Percentiles rank a stretch among this genome's conserved stretches.
Conservation (phyloP, 805 yeast species). For the Brettanomyces naardenensis region DNA sequence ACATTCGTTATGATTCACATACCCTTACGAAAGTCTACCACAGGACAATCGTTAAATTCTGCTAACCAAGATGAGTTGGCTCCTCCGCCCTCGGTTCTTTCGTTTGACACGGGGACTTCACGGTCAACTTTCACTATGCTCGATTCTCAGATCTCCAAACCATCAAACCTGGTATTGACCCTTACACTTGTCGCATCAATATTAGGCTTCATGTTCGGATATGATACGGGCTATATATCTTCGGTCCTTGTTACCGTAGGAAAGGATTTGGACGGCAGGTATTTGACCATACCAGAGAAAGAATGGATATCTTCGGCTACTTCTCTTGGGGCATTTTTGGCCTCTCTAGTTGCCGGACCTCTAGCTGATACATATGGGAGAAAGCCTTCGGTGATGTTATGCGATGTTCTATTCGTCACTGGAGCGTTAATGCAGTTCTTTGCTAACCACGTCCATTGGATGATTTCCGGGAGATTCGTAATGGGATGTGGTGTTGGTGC, state of each 20-base stretch:
- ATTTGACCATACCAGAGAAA: slow-evolving; percentile 36
- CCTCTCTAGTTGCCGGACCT: slow-evolving; percentile 41
- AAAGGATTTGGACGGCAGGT: slow-evolving; percentile 32
- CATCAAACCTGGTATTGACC: slow-evolving; percentile 33
- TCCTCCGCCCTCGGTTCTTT: not conserved
- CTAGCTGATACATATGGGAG: slow-evolving; percentile 43
- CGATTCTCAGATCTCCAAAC: slow-evolving; percentile 17
- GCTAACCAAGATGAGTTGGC: too few species aligned
- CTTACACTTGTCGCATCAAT: slow-evolving; percentile 44
- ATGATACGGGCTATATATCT: slow-evolving; percentile 54
- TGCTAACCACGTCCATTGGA: slow-evolving; percentile 37
- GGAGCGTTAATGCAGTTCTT: slow-evolving; percentile 42
- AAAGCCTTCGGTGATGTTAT: slow-evolving; percentile 35
- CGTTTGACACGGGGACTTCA: not conserved
- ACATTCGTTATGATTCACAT: too few species aligned
- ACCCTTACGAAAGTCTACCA: too few species aligned
- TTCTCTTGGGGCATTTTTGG: slow-evolving; percentile 46
- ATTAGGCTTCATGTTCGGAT: slow-evolving; percentile 55
- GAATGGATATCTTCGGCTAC: slow-evolving; percentile 49
- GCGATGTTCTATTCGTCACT: slow-evolving; percentile 38
- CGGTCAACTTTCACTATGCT: slow-evolving; percentile 10
- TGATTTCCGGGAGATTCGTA: slow-evolving; percentile 44
- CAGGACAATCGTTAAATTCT: too few species aligned
- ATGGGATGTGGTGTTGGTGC: slow-evolving; percentile 51
- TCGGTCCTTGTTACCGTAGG: slow-evolving; percentile 47